Percentiles rank a stretch among this genome's conserved stretches.
These are phyloP conservation scores for Paecilomyces variotii DNA, from an alignment of 2,329 filamentous ascomycete species.

Conservation along the genomic window DNA sequence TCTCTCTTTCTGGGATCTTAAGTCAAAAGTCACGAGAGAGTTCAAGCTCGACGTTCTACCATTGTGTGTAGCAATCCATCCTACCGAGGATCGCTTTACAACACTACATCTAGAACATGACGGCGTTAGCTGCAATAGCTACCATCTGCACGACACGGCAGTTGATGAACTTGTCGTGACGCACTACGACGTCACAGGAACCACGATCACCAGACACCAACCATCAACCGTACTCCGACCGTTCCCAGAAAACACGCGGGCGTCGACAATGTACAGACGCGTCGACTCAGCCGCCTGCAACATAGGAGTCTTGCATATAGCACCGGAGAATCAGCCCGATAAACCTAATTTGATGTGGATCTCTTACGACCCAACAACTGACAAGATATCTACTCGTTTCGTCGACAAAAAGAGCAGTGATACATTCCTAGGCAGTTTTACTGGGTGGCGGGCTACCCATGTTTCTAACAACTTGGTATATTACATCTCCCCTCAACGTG, in stretches of 20 bases:
- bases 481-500: not conserved
- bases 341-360: slow-evolving; percentile 8
- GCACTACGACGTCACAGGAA: not conserved
- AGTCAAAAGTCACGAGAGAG: not conserved
- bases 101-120: not conserved
- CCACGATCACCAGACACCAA: not conserved
- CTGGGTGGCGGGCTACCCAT: slow-evolving; percentile 2
- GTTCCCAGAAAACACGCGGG: not conserved
- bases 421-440: not conserved
- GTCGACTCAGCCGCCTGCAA: slow-evolving; percentile 4
- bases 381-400: not conserved
- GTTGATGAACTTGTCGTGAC: not conserved
- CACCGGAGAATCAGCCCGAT: slow-evolving; percentile 17
- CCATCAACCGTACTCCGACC: not conserved
- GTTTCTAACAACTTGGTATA: not conserved
- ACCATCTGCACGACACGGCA: not conserved
- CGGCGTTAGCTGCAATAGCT: not conserved
- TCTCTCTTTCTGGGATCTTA: not conserved
- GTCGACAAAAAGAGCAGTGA: not conserved
- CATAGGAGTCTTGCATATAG: slow-evolving; percentile 6
- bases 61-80: not conserved
- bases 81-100: not conserved
- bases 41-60: not conserved
- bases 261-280: not conserved
- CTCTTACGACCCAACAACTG: not conserved